Base-by-base conservation (phyloP, 1,284 basidiomycete genomes). In the Ganoderma boninense region DNA sequence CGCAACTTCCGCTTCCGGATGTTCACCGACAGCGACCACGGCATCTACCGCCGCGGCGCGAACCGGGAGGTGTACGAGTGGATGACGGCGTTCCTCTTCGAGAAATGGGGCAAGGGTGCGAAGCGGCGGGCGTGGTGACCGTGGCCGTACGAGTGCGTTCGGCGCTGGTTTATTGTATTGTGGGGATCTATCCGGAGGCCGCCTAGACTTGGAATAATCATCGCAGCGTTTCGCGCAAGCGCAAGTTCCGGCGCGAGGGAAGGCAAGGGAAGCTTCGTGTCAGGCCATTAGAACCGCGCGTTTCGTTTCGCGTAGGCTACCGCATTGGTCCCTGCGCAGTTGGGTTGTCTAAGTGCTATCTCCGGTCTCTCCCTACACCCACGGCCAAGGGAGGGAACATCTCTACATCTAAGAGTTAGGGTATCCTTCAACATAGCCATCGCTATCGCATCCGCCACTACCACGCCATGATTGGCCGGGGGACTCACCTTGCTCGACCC, bases 21-120 rank as follows among this genome's bases (percentile, higher is more conserved):
- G 94, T 99, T 99, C 82, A 96, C 96, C 35, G 97, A 99, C 79
- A 96, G 95, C 76, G 93, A 95, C 79, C 96, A 98, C 77, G 79
- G 84, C 26, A 97, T 98, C 71, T 79, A 73, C 26, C 88, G 83
- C 69, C 85, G 96, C 61, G 94, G 92, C 2, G 97, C 94, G 4
- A 89, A 93, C 75, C 82, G 92, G 69, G 97, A 98, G 82, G 82
- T 99, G 67, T 94, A 92, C 75, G 92, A 97, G 83, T 97, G 89
- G 83, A 89, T 99, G 90, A 92, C 91, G 0, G 84, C 82, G 29
- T 98, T 96, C 82, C 83, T 99, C 70, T 75, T 90, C 0, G 95
- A 97, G 81, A 95, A 94, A 78, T 99, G 97, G 96, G 97, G 96
- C 26, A 91, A 92, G 73, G 96, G 95, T 5, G 91, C 92, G 5